These are phyloP conservation scores for Erodium trifolium DNA, from an alignment of 441 rosid genomes.

Conservation along the genomic window DNA sequence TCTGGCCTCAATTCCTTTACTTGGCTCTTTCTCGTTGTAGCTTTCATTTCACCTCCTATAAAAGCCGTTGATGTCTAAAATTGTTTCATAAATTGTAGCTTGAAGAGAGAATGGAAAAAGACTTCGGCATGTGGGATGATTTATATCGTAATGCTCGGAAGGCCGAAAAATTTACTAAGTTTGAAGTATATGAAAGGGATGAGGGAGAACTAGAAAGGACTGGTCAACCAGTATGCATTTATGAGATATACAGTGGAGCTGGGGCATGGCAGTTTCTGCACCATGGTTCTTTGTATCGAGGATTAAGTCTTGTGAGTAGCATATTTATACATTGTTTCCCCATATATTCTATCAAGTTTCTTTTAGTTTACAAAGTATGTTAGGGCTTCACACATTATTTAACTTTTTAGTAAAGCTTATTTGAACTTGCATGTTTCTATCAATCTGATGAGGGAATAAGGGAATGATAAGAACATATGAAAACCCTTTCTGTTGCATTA, in stretches of 20 bases:
- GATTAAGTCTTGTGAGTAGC: slow-evolving; percentile 84
- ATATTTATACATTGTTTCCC: slow-evolving; percentile 17
- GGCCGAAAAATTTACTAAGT: slow-evolving; percentile 67
- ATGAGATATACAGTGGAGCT: slow-evolving; percentile 81
- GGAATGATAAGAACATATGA: not conserved
- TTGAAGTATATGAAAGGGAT: slow-evolving; percentile 90
- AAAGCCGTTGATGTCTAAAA: slow-evolving; percentile 21
- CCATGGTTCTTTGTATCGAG: slow-evolving; percentile 93
- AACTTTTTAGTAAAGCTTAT: not conserved
- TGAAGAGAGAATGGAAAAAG: slow-evolving; percentile 76
- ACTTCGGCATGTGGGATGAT: slow-evolving; percentile 74
- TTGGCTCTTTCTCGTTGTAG: slow-evolving; percentile 12
- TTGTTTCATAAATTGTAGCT: slow-evolving; percentile 46
- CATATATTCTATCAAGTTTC: not conserved
- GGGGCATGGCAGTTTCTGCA: slow-evolving; percentile 99
- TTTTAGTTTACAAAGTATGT: not conserved
- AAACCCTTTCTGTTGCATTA: slow-evolving; percentile 5
- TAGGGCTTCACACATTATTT: not conserved
- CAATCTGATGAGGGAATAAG: slow-evolving; percentile 5
- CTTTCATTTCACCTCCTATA: slow-evolving; percentile 7
- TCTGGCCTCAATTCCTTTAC: slow-evolving; percentile 1
- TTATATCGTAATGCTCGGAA: slow-evolving; percentile 83
- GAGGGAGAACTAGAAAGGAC: slow-evolving; percentile 99
- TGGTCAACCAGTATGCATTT: slow-evolving; percentile 88
- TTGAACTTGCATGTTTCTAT: not conserved